phyloP scores from a whole-genome alignment of 257 asterid genomes.

The Orobanche coerulescens region DNA sequence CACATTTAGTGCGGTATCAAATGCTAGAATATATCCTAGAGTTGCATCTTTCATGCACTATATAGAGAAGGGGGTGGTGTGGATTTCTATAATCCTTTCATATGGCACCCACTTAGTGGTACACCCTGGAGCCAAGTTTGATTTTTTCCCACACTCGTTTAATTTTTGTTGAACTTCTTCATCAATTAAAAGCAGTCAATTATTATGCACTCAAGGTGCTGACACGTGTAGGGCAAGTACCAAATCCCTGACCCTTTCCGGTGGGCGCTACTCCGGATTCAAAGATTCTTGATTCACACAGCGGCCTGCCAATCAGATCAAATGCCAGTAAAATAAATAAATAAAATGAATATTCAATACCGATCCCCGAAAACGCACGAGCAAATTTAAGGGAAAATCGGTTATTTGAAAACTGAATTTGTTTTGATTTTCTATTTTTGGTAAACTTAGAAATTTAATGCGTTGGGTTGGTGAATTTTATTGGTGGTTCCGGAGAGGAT shows the following conservation, averaged over 20 bases:
- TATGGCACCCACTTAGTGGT: too few species aligned
- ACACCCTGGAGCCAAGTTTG: too few species aligned
- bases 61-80: too few species aligned
- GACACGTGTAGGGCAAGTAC: conserved; percentile 27
- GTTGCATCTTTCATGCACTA: too few species aligned
- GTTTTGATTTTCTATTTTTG: conserved; percentile 9
- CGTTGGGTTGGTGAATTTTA: conserved; percentile 24
- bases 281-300: not conserved
- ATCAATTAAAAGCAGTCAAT: conserved; percentile 31
- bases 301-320: conserved; percentile 15
- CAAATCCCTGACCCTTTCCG: not conserved
- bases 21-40: too few species aligned
- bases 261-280: not conserved
- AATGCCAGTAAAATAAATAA: conserved; percentile 1
- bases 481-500: conserved; percentile 30
- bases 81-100: too few species aligned
- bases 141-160: not conserved
- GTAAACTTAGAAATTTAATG: not conserved
- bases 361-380: conserved; percentile 10
- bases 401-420: conserved; percentile 6
- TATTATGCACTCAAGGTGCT: conserved; percentile 21
- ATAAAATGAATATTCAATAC: not conserved
- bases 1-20: too few species aligned
- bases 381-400: conserved; percentile 4
- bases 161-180: not conserved